phyloP scores from a whole-genome alignment of 352 stramenopile species.

The Phytophthora colocasiae region DNA sequence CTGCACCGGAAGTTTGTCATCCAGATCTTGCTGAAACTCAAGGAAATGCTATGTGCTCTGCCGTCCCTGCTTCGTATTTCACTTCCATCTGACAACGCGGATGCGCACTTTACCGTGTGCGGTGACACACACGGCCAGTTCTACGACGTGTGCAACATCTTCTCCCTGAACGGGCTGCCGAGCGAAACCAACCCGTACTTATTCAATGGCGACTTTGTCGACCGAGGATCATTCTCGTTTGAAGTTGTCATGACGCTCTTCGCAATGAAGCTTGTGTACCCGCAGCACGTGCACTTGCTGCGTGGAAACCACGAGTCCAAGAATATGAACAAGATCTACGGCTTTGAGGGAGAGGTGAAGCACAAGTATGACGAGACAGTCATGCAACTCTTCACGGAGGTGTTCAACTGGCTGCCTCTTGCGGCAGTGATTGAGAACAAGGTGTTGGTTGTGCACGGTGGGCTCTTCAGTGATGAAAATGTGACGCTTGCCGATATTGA shows the following conservation, averaged over 20 bases:
- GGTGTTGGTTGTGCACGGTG: slow-evolving; percentile 98
- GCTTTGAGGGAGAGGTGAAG: slow-evolving; percentile 99
- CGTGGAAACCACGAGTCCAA: slow-evolving; percentile 99
- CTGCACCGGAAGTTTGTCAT: slow-evolving; percentile 98
- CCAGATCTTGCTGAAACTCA: slow-evolving; percentile 94
- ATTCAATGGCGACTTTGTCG: slow-evolving; percentile 99
- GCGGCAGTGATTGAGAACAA: slow-evolving; percentile 94
- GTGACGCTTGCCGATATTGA: slow-evolving; percentile 95
- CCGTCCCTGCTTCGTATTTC: slow-evolving; percentile 92
- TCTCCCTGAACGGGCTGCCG: slow-evolving; percentile 97
- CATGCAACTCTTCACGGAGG: slow-evolving; percentile 99
- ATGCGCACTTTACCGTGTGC: slow-evolving; percentile 95
- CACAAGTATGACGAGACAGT: slow-evolving; percentile 99
- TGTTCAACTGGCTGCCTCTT: slow-evolving; percentile 98
- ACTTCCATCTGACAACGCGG: slow-evolving; percentile 48
- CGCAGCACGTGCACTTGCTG: slow-evolving; percentile 93
- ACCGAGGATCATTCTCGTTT: slow-evolving; percentile 98
- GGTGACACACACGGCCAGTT: slow-evolving; percentile 99
- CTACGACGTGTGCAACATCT: slow-evolving; percentile 99
- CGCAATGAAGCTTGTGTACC: slow-evolving; percentile 96
- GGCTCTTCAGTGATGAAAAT: slow-evolving; percentile 94
- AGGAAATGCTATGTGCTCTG: slow-evolving; percentile 90
- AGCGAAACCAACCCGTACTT: slow-evolving; percentile 97
- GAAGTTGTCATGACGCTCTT: slow-evolving; percentile 99
- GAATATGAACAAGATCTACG: slow-evolving; percentile 99